Evolutionary conservation across 192 early-diverging fungal species (phyloP), one percentile per base, ranked within the genome.

Genomic region (Chytriomyces confervae): DNA sequence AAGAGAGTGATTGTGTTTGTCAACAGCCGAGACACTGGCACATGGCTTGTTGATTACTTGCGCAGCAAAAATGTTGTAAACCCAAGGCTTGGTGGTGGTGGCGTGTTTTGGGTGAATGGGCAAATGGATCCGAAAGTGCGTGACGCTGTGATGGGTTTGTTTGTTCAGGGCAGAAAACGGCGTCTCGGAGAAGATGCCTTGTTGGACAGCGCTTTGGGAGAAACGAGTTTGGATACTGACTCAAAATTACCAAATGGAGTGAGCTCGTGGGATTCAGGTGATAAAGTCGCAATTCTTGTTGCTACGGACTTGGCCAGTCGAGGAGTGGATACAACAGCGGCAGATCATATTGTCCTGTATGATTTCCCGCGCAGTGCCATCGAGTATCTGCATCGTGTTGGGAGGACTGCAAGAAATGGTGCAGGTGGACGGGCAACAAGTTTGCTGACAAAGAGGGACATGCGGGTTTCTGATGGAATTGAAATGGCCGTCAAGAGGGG

Each of bases 301-400:
- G 93, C 94, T 68, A 98, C 96, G 0, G 96, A 98, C 78, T 89
- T 96, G 73, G 95, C 93, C 2, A 95, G 94, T 6, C 87, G 96
- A 45, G 96, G 96, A 0, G 82, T 98, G 44, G 96, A 98, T 70
- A 96, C 94, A 20, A 91, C 90, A 29, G 90, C 90, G 64, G 94
- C 96, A 6, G 86, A 92, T 36, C 96, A 96, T 82, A 95, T 98
- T 10, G 84, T 98, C 6, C 75, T 95, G 61, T 96, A 93, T 75
- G 95, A 98, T 61, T 96, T 98, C 79, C 96, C 96, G 0, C 90
- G 91, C 5, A 94, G 93, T 0, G 91, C 92, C 0, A 92, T 96
- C 24, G 95, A 98, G 82, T 98, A 96, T 80, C 72, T 98, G 66
- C 97, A 98, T 80, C 91, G 97, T 20, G 87, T 94, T 2, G 97